A percentile compares a stretch with the other conserved stretches of the same genome.
Evolutionary conservation across 352 stramenopile species (phyloP).

Genomic region (Pythium chondricola): DNA sequence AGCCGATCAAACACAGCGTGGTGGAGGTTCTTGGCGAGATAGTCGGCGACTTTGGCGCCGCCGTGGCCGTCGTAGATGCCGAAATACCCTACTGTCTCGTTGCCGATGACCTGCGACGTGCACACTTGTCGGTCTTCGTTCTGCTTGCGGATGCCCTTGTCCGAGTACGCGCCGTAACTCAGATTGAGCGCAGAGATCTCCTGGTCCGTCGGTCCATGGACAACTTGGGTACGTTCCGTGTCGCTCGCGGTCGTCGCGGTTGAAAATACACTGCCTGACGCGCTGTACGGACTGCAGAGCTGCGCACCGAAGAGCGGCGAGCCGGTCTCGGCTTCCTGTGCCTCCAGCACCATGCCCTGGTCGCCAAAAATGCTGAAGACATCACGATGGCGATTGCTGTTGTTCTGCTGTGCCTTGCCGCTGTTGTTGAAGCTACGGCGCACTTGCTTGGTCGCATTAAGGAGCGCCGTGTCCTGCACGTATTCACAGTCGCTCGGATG

Average conservation of each 20-base stretch:
- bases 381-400: conserved; percentile 48
- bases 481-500: conserved; percentile 5
- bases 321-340: conserved; percentile 8
- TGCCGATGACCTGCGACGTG: conserved; percentile 32
- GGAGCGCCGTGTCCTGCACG: conserved; percentile 3
- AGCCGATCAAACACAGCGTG: conserved; percentile 50
- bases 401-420: conserved; percentile 29
- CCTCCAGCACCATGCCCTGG: conserved; percentile 62
- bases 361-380: conserved; percentile 86
- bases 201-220: conserved; percentile 40
- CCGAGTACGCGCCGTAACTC: conserved; percentile 65
- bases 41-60: conserved; percentile 59
- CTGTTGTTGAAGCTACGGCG: conserved; percentile 49
- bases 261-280: conserved; percentile 61
- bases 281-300: conserved; percentile 32
- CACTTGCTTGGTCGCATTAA: conserved; percentile 1
- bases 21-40: conserved; percentile 56
- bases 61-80: conserved; percentile 83
- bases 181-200: conserved; percentile 46
- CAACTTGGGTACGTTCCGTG: conserved; percentile 58
- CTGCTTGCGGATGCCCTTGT: conserved; percentile 61
- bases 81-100: conserved; percentile 74
- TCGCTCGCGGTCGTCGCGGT: conserved; percentile 69
- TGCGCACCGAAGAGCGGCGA: conserved; percentile 12
- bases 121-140: conserved; percentile 75